Evolutionary conservation across 2,329 filamentous ascomycete genomes (phyloP).

Genomic region (Rachicladosporium sp.): DNA sequence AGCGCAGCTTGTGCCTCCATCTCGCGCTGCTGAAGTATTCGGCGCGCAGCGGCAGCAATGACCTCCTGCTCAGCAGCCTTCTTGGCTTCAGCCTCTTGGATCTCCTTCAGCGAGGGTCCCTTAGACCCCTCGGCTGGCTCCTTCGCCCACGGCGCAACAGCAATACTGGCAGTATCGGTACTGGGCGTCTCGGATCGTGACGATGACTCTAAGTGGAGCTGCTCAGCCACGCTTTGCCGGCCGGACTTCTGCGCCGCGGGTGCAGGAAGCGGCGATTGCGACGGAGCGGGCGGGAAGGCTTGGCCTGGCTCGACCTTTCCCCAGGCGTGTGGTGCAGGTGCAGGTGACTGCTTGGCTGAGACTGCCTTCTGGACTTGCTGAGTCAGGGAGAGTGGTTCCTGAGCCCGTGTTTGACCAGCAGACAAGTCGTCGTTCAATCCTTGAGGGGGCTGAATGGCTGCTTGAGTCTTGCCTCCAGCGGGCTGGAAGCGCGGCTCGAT

Average conservation of each 20-base stretch:
- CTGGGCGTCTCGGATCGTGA: slow-evolving; percentile 70
- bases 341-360: slow-evolving; percentile 46
- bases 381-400: slow-evolving; percentile 56
- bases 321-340: slow-evolving; percentile 42
- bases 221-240: slow-evolving; percentile 70
- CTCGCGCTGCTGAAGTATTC: slow-evolving; percentile 70
- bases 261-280: slow-evolving; percentile 71
- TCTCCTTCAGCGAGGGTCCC: slow-evolving; percentile 87
- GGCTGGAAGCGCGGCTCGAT: slow-evolving; percentile 11
- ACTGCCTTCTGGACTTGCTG: slow-evolving; percentile 73
- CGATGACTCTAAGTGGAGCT: slow-evolving; percentile 49
- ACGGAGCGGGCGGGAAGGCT: slow-evolving; percentile 64
- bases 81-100: slow-evolving; percentile 87
- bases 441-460: slow-evolving; percentile 10
- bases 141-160: slow-evolving; percentile 90
- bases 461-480: slow-evolving; percentile 20
- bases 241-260: slow-evolving; percentile 71
- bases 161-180: slow-evolving; percentile 51
- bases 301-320: slow-evolving; percentile 51
- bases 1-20: slow-evolving; percentile 49
- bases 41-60: slow-evolving; percentile 62
- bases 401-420: slow-evolving; percentile 20
- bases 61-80: slow-evolving; percentile 86
- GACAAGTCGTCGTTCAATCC: slow-evolving; percentile 9
- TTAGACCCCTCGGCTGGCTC: slow-evolving; percentile 61